A percentile compares a stretch with the other conserved stretches of the same genome.
These are phyloP conservation scores for Austroboletus novae-zelandiae DNA, from an alignment of 1,284 basidiomycete species.

Conservation along the genomic window DNA sequence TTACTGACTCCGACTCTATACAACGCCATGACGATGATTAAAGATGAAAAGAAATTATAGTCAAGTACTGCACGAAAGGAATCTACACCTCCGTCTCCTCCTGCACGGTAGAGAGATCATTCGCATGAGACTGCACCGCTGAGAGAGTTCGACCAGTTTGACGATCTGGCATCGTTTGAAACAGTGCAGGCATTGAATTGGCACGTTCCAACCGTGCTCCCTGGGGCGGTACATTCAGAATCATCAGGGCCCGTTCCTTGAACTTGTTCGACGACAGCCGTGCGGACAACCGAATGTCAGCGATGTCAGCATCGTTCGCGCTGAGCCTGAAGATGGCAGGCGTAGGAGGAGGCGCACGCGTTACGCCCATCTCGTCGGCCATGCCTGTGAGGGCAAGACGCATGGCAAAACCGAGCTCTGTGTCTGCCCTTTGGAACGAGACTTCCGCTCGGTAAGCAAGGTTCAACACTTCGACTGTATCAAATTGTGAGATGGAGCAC, in stretches of 20 bases:
- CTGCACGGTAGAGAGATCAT: conserved; percentile 8
- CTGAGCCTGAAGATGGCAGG: not conserved
- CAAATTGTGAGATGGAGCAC: not conserved
- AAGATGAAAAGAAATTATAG: too few relatives aligned
- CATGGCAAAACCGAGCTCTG: conserved; percentile 9
- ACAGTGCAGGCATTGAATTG: conserved; percentile 16
- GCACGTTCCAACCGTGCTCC: conserved; percentile 11
- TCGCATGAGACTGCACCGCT: not conserved
- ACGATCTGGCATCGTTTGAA: not conserved
- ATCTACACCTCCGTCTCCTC: conserved; percentile 8
- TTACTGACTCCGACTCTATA: too few relatives aligned
- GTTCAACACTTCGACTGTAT: conserved; percentile 12
- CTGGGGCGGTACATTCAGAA: conserved; percentile 3
- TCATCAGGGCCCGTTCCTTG: conserved; percentile 3
- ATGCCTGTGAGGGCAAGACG: not conserved
- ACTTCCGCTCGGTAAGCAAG: conserved; percentile 7
- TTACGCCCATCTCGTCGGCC: not conserved
- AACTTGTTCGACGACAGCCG: not conserved
- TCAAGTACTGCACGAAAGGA: not conserved
- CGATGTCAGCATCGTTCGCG: not conserved
- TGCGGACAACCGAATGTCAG: not conserved
- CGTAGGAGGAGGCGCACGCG: not conserved
- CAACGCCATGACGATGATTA: too few relatives aligned
- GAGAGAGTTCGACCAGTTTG: not conserved
- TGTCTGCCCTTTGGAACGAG: not conserved